Base-by-base conservation (phyloP, 108 stramenopile species). In the Nannochloropsis oceanica region DNA sequence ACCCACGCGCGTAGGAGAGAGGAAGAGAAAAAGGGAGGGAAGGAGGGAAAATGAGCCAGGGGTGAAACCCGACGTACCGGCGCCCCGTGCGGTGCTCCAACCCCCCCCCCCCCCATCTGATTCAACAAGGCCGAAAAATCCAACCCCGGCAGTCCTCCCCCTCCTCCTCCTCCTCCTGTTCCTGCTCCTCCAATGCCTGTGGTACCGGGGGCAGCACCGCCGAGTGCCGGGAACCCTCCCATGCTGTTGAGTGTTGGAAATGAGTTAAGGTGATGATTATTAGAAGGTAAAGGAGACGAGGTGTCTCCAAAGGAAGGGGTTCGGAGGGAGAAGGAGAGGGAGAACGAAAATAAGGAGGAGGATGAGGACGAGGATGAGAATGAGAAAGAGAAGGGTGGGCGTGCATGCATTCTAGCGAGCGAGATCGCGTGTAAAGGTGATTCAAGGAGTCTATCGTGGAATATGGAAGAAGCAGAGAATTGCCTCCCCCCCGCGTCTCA, bases 91-190 rank as follows among this genome's bases (percentile, higher is more conserved):
- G 1, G 22, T 13, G 34, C 80, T 14, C 87, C 87, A 0, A 26
- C 1, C 2, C 26, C 26, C 2, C 7, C 2, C 24, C 25, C 25
- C 2, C 26, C 80, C 80, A 85, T 44, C 79, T 43, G n/a, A 50
- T 84, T 84, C 14, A 91, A 59, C 46, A 91, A 79, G 18, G 89
- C 44, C 14, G 86, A 84, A 87, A 91, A 91, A 44, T 91, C 91
- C 24, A 91, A 81, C 11, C 89, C 89, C 12, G 87, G 87, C 25
- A 79, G 25, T 83, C 84, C 84, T 82, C 84, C 85, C 3, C 84
- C 59, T 1, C 59, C 59, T 73, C 2, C 59, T n/a, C 8, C 59
- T 1, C 0, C 2, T 73, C 10, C 34, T 5, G 34, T 5, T 1
- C 34, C 34, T 34, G 34, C 34, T 34, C 34, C 34, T 34, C 34